phyloP scores from a whole-genome alignment of 192 early-diverging fungal genomes.

The Linnemannia exigua region DNA sequence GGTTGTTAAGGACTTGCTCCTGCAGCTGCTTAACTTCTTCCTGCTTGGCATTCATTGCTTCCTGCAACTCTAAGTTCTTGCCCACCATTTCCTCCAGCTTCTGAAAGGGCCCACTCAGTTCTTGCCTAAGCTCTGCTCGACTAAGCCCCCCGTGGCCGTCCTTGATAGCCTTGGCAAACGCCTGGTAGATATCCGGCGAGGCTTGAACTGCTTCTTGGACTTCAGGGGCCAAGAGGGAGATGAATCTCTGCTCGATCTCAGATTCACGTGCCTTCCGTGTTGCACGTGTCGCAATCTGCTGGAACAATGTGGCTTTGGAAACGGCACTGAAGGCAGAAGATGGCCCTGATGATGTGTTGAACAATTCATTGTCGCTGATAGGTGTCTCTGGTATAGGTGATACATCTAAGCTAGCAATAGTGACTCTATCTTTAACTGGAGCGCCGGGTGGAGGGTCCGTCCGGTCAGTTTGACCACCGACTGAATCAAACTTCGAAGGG shows the following conservation, averaged over 20 bases:
- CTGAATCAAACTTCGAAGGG: not conserved
- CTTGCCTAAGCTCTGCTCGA: not conserved
- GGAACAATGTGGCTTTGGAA: slow-evolving; percentile 6
- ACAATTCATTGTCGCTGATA: too few species aligned
- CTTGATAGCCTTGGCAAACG: slow-evolving; percentile 3
- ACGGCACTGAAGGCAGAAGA: not conserved
- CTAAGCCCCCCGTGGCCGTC: not conserved
- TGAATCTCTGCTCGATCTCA: slow-evolving; percentile 9
- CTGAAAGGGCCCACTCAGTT: not conserved
- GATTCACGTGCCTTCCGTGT: not conserved
- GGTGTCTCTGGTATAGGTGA: too few species aligned
- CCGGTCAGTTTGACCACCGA: not conserved
- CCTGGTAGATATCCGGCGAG: slow-evolving; percentile 7
- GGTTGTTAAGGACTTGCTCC: not conserved
- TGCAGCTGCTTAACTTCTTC: slow-evolving; percentile 2
- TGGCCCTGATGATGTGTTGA: slow-evolving; percentile 10
- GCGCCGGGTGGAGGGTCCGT: not conserved
- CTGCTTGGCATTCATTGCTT: not conserved
- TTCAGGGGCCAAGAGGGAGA: slow-evolving; percentile 7
- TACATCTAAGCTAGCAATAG: too few species aligned
- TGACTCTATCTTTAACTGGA: not conserved
- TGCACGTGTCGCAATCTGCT: slow-evolving; percentile 2
- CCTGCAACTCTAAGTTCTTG: not conserved
- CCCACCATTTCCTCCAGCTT: not conserved
- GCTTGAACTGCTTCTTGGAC: not conserved